phyloP scores from a whole-genome alignment of 345 rosid species.

The Salix exigua region DNA sequence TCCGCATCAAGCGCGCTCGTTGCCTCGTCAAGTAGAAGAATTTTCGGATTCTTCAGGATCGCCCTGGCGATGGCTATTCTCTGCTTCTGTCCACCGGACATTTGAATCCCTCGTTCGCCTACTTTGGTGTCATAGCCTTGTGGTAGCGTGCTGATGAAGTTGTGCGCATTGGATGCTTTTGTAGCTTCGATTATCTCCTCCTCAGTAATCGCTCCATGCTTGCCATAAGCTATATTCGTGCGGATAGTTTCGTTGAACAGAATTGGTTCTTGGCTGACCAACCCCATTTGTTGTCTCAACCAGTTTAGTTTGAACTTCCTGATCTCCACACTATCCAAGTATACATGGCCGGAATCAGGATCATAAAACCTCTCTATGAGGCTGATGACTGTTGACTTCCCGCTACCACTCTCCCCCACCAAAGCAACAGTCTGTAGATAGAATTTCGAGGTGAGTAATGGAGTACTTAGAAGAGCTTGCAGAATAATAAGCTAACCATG shows the following conservation, averaged over 20 bases:
- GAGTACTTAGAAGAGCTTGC: not conserved
- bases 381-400: constrained; percentile 68
- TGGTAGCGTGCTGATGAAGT: constrained; percentile 58
- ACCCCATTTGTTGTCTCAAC: constrained; percentile 69
- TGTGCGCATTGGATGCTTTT: constrained; percentile 56
- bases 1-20: constrained; percentile 73
- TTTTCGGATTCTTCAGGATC: constrained; percentile 58
- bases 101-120: constrained; percentile 67
- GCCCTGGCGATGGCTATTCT: constrained; percentile 63
- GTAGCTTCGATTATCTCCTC: constrained; percentile 60
- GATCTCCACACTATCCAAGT: constrained; percentile 41
- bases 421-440: constrained; percentile 56
- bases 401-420: constrained; percentile 76
- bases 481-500: not conserved
- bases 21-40: constrained; percentile 66
- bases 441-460: not conserved
- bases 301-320: constrained; percentile 44
- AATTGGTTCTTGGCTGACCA: constrained; percentile 73
- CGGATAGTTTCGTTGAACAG: constrained; percentile 68
- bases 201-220: constrained; percentile 40
- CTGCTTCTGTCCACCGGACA: constrained; percentile 74
- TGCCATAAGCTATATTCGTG: constrained; percentile 57
- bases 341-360: constrained; percentile 54
- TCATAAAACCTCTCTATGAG: constrained; percentile 69
- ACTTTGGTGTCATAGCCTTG: constrained; percentile 58